Conservation (phyloP, 495 filamentous ascomycete species). For the Thozetella sp. region DNA sequence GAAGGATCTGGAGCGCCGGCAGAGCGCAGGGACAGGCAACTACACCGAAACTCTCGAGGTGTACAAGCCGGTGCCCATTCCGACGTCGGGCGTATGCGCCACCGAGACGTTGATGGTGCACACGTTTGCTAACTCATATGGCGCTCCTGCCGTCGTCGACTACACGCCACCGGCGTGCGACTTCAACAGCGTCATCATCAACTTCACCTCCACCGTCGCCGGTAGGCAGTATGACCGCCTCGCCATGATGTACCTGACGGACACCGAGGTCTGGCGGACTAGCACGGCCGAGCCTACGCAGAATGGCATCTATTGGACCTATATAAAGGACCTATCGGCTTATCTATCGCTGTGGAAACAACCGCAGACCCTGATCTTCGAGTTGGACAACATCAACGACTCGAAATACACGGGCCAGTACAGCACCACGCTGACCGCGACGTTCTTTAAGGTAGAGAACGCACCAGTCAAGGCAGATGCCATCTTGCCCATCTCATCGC, state of each 20-base stretch:
- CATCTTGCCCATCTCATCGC: constrained; percentile 71
- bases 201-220: constrained; percentile 70
- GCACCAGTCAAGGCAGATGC: constrained; percentile 36
- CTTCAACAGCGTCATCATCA: constrained; percentile 75
- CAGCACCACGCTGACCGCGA: constrained; percentile 72
- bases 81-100: neutral
- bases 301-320: constrained; percentile 66
- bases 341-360: constrained; percentile 64
- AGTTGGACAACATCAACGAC: constrained; percentile 72
- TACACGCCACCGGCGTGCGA: constrained; percentile 65
- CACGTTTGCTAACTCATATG: neutral
- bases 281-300: constrained; percentile 81
- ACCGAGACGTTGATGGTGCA: constrained; percentile 2
- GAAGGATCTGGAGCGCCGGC: neutral
- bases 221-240: constrained; percentile 77
- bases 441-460: constrained; percentile 57
- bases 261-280: constrained; percentile 79
- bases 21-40: neutral
- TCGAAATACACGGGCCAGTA: constrained; percentile 69
- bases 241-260: constrained; percentile 71
- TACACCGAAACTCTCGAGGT: neutral
- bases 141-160: constrained; percentile 36
- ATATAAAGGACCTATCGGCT: constrained; percentile 78
- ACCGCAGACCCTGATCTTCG: constrained; percentile 74
- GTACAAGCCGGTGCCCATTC: neutral